Evolutionary conservation across 164 flowering plant genomes (phyloP).

Genomic region (Euptelea pleiosperma): DNA sequence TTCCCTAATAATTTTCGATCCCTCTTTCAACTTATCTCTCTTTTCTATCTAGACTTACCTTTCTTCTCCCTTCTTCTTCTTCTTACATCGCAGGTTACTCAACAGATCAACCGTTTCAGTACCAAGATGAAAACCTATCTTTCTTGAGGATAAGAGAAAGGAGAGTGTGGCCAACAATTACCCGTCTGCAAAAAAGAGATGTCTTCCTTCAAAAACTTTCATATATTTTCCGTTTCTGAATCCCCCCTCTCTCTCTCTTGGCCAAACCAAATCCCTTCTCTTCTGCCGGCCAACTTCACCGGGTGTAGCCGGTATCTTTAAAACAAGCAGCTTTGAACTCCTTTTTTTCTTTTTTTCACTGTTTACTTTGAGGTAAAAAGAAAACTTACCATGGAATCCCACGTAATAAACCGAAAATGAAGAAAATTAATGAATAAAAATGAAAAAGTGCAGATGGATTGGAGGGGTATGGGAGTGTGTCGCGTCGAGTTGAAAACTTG

Average conservation of each 20-base stretch:
- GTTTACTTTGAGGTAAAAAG: neutral
- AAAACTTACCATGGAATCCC: neutral
- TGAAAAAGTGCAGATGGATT: neutral
- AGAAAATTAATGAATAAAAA: neutral
- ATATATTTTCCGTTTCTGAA: conserved; percentile 21
- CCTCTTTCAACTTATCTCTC: neutral
- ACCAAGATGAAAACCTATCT: too few species aligned
- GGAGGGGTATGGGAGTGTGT: neutral
- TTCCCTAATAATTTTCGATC: too few species aligned
- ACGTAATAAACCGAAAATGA: conserved; percentile 1
- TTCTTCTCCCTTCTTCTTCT: neutral
- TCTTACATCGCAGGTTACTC: neutral
- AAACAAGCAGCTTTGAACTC: too few species aligned
- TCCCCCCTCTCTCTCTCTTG: conserved; percentile 9
- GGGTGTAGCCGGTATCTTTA: neutral
- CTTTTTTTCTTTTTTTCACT: neutral
- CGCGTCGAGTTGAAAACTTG: conserved; percentile 2
- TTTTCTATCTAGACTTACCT: neutral
- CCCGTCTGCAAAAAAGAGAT: conserved; percentile 24
- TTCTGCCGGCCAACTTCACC: neutral
- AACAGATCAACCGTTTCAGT: conserved; percentile 4
- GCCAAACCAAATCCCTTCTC: neutral
- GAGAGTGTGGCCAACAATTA: conserved; percentile 56
- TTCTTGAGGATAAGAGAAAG: conserved; percentile 41
- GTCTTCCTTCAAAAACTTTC: conserved; percentile 27